A percentile compares a stretch with the other conserved stretches of the same genome.
phyloP scores from a whole-genome alignment of 2,329 filamentous ascomycete genomes.

The Sordariomycetes sp. region DNA sequence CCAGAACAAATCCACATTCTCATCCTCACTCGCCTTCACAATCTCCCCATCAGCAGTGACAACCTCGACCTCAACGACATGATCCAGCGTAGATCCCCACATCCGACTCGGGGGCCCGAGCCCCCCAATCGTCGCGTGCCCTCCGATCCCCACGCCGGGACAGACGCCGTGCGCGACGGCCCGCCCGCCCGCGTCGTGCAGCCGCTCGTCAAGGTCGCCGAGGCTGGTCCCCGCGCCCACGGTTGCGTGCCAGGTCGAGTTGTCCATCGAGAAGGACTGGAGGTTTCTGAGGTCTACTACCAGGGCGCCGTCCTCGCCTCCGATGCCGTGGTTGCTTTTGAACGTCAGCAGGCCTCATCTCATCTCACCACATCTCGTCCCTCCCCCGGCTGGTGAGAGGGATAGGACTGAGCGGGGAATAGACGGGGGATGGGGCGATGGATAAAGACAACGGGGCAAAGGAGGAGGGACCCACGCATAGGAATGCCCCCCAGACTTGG shows the following conservation, averaged over 20 bases:
- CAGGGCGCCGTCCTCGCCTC: conserved; percentile 34
- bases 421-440: background rate
- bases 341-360: background rate
- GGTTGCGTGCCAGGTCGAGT: conserved; percentile 34
- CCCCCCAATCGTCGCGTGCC: conserved; percentile 44
- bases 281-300: conserved; percentile 41
- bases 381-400: background rate
- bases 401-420: background rate
- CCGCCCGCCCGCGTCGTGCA: conserved; percentile 37
- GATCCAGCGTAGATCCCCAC: conserved; percentile 44
- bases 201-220: conserved; percentile 31
- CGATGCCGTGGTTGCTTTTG: conserved; percentile 26
- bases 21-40: conserved; percentile 26
- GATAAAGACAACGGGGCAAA: background rate
- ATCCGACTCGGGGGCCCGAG: conserved; percentile 44
- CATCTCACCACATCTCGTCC: background rate
- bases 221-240: conserved; percentile 41
- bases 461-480: conserved; percentile 32
- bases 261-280: conserved; percentile 38
- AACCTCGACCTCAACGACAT: conserved; percentile 39
- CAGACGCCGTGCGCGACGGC: conserved; percentile 48
- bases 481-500: conserved; percentile 51
- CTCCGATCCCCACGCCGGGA: conserved; percentile 43
- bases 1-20: conserved; percentile 41
- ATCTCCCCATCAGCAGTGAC: conserved; percentile 42